phyloP scores from a whole-genome alignment of 2,329 filamentous ascomycete genomes.

The Penicillium sp. region DNA sequence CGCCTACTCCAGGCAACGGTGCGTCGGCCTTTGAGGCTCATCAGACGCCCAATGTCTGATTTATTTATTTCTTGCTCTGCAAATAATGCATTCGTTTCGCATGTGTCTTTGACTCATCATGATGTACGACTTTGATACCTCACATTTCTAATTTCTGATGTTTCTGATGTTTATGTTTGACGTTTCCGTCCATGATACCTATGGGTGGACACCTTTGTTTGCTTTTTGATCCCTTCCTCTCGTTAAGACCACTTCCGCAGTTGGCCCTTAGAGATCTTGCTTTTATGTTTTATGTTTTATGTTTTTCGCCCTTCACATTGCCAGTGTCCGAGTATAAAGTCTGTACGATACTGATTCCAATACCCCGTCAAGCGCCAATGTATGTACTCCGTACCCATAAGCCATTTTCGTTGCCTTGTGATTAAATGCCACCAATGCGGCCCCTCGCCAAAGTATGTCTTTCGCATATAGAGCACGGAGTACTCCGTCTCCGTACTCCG shows the following conservation, averaged over 20 bases:
- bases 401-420: neutral
- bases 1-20: conserved; percentile 18
- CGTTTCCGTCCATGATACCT: conserved; percentile 5
- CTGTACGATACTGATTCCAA: neutral
- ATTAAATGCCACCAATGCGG: neutral
- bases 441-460: neutral
- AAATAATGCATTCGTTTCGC: neutral
- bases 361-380: neutral
- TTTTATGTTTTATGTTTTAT: neutral
- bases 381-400: neutral
- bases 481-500: neutral
- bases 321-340: neutral
- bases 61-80: neutral
- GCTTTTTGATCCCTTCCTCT: neutral
- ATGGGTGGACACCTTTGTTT: neutral
- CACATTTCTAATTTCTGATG: conserved; percentile 8
- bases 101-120: conserved; percentile 9
- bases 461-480: neutral
- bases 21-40: conserved; percentile 17
- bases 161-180: conserved; percentile 4
- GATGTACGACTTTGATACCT: conserved; percentile 27
- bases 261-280: neutral
- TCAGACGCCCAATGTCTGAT: conserved; percentile 16
- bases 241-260: neutral
- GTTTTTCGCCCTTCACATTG: neutral